These are phyloP conservation scores for Candida maris DNA, from an alignment of 805 yeast species.

Conservation along the genomic window DNA sequence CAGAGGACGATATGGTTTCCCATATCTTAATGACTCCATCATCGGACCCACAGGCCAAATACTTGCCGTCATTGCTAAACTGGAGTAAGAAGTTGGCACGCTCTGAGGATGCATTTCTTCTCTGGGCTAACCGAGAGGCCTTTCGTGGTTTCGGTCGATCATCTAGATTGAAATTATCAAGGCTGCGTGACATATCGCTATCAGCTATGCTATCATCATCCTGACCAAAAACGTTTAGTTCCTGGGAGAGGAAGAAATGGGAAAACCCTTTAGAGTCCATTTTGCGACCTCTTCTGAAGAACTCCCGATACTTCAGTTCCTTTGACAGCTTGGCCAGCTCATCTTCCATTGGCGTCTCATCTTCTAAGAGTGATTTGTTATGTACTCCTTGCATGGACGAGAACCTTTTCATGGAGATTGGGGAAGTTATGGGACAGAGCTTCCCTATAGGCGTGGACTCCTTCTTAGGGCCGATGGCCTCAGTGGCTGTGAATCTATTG, in stretches of 20 bases:
- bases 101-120: slow-evolving; percentile 15
- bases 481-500: no score
- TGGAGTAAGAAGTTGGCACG: slow-evolving; percentile 69
- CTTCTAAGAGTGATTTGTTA: slow-evolving; percentile 4
- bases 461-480: no score
- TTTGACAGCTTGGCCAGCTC: slow-evolving; percentile 40
- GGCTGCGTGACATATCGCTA: slow-evolving; percentile 5
- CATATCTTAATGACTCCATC: slow-evolving; percentile 67
- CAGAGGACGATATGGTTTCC: slow-evolving; percentile 74
- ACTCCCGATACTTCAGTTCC: slow-evolving; percentile 54
- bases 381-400: not conserved
- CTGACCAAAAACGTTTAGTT: slow-evolving; percentile 35
- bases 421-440: not conserved
- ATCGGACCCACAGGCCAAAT: slow-evolving; percentile 79
- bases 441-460: no score
- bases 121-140: not conserved
- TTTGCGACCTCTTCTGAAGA: slow-evolving; percentile 41
- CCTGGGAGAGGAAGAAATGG: slow-evolving; percentile 64
- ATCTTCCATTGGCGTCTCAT: slow-evolving; percentile 27
- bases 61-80: slow-evolving; percentile 78
- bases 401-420: slow-evolving; percentile 4
- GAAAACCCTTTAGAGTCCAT: slow-evolving; percentile 44
- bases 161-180: slow-evolving; percentile 6
- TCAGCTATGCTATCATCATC: slow-evolving; percentile 4
- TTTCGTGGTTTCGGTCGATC: slow-evolving; percentile 8